Evolutionary conservation across 1,139 yeast genomes (phyloP), one percentile per base, ranked within the genome.

Genomic region (Taphrina betulina): DNA sequence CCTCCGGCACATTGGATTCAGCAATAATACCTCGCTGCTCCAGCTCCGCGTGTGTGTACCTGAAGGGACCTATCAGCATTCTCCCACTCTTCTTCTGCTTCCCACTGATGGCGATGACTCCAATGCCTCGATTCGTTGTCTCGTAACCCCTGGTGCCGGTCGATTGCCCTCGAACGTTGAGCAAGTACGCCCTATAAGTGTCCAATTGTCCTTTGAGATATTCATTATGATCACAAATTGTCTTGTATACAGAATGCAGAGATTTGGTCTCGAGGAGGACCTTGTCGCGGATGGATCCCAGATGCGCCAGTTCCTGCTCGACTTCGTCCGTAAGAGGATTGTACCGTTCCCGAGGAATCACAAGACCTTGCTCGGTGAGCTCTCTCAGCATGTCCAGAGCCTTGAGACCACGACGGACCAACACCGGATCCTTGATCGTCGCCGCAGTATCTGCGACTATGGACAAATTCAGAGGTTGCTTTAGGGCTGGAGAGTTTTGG

Each of bases 201-300:
- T 70, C 72, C 24, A 71, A 60, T 60, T 71, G 75, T 2, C 68
- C 63, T 26, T 65, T 60, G 29, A 71, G 65, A 57, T 71, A 71
- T 41, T 69, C 72, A 45, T 71, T 71, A 58, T 71, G 75, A 50
- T 71, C 74, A 8, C 67, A 59, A 35, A 71, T 70, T 34, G 69
- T 66, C 10, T 65, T 58, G 60, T 65, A 68, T 10, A 71, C 75
- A 16, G 66, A 68, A 38, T 69, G 69, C 19, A 71, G 62, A 7
- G 72, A 69, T 20, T 53, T 55, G 4, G 71, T 66, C 62, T 71
- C 75, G 35, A 61, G 63, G 28, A 66, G 66, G 8, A 70, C 72
- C 5, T 71, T 66, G 23, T 68, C 71, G 37, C 65, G 67, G 31
- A 69, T 58, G n/a, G 72, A 69, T 4, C 73, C 73, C 31, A 71